Percentiles rank a stretch among this genome's conserved stretches.
These are phyloP conservation scores for Cadophora malorum DNA, from an alignment of 2,329 filamentous ascomycete species.

Conservation along the genomic window DNA sequence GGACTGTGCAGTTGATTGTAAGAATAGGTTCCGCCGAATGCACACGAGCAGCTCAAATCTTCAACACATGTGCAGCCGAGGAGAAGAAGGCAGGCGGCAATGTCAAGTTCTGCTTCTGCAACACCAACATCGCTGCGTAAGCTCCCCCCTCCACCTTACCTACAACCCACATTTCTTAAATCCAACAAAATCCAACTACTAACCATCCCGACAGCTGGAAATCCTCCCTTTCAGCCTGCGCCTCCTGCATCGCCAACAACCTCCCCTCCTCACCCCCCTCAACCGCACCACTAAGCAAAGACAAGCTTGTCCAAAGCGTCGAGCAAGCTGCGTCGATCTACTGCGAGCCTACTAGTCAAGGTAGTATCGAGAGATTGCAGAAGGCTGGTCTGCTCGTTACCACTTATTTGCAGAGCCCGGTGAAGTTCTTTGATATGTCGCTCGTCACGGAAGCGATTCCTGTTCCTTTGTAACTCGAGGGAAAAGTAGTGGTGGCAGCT, in stretches of 20 bases:
- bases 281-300: neutral
- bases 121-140: constrained; percentile 1
- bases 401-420: neutral
- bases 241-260: constrained; percentile 3
- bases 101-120: constrained; percentile 20
- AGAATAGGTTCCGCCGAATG: constrained; percentile 3
- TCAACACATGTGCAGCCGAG: neutral
- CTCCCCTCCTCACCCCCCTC: neutral
- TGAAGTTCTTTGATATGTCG: constrained; percentile 9
- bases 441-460: neutral
- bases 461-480: neutral
- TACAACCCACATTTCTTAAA: neutral
- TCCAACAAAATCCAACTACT: neutral
- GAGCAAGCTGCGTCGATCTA: neutral
- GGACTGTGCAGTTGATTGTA: no score
- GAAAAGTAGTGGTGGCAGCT: neutral
- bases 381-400: neutral
- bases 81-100: neutral
- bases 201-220: constrained; percentile 4
- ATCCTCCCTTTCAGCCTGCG: constrained; percentile 5
- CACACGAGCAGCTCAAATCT: constrained; percentile 7
- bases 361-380: neutral
- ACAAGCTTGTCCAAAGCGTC: neutral
- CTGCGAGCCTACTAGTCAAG: neutral
- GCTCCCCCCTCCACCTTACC: neutral